A percentile compares a stretch with the other conserved stretches of the same genome.
phyloP scores from a whole-genome alignment of 2,329 filamentous ascomycete species.

The Neofusicoccum laricinum region DNA sequence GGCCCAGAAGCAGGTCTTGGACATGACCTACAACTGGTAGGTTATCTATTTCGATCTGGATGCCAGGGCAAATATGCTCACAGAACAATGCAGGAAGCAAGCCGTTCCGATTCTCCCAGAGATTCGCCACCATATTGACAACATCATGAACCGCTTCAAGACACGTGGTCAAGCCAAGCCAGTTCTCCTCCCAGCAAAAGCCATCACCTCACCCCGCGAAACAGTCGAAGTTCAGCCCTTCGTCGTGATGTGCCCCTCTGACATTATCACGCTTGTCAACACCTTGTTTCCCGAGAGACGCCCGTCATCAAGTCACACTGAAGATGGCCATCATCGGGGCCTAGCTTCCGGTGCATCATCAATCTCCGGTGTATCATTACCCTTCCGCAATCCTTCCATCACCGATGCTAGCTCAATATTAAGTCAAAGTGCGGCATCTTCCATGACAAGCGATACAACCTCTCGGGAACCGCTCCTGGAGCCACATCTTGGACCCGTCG shows the following conservation, averaged over 20 bases:
- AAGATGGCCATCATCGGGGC: constrained; percentile 44
- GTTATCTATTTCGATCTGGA: constrained; percentile 26
- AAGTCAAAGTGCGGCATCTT: constrained; percentile 66
- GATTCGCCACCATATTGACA: constrained; percentile 68
- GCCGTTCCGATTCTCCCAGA: constrained; percentile 61
- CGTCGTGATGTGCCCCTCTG: constrained; percentile 73
- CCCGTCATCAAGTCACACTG: constrained; percentile 55
- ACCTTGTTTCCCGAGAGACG: constrained; percentile 76
- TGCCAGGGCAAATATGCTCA: constrained; percentile 22
- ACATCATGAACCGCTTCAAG: constrained; percentile 61
- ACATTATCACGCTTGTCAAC: constrained; percentile 77
- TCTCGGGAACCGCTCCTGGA: constrained; percentile 64
- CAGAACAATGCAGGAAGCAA: constrained; percentile 47
- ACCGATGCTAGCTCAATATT: constrained; percentile 68
- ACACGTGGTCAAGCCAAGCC: constrained; percentile 44
- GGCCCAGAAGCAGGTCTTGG: constrained; percentile 74
- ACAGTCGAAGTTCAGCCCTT: constrained; percentile 78
- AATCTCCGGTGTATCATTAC: constrained; percentile 44
- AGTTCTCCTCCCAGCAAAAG: constrained; percentile 67
- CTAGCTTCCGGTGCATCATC: constrained; percentile 49
- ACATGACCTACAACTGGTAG: constrained; percentile 69
- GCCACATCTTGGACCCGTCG: constrained; percentile 22
- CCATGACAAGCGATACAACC: constrained; percentile 69
- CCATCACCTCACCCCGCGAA: constrained; percentile 69
- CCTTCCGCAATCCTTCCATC: constrained; percentile 53